These are phyloP conservation scores for Thelonectria rubi DNA, from an alignment of 2,329 filamentous ascomycete species.

Conservation along the genomic window DNA sequence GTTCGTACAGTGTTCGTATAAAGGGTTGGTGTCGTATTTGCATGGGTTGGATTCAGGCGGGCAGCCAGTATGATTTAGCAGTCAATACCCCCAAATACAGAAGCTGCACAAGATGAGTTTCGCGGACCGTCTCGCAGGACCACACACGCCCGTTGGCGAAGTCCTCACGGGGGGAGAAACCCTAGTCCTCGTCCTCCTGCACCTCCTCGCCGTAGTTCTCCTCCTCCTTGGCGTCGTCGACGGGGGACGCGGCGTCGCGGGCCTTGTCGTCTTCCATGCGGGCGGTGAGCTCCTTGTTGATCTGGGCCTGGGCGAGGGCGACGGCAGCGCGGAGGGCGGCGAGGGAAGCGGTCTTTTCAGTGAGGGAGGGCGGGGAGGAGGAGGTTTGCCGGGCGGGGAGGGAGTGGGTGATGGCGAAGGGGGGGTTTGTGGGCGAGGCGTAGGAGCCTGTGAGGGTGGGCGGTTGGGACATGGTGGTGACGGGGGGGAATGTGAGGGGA, in stretches of 20 bases:
- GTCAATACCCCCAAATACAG: slow-evolving; percentile 40
- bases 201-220: slow-evolving; percentile 89
- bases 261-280: slow-evolving; percentile 79
- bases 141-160: no score
- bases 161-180: neutral
- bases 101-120: slow-evolving; percentile 5
- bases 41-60: slow-evolving; percentile 32
- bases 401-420: slow-evolving; percentile 55
- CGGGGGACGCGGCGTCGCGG: slow-evolving; percentile 49
- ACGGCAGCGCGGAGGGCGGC: slow-evolving; percentile 65
- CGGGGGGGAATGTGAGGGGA: neutral
- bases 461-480: slow-evolving; percentile 13
- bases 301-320: slow-evolving; percentile 65
- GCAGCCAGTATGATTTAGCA: slow-evolving; percentile 38
- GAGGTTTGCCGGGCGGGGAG: slow-evolving; percentile 48
- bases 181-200: slow-evolving; percentile 67
- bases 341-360: slow-evolving; percentile 69
- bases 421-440: slow-evolving; percentile 58
- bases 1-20: slow-evolving; percentile 18
- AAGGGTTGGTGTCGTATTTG: slow-evolving; percentile 31
- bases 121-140: no score
- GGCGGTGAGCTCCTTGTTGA: slow-evolving; percentile 76
- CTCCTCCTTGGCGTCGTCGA: slow-evolving; percentile 70
- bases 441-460: slow-evolving; percentile 60
- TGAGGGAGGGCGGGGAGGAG: slow-evolving; percentile 45